Conservation (phyloP, 768 basidiomycete genomes). For the Filobasidium wieringae region DNA sequence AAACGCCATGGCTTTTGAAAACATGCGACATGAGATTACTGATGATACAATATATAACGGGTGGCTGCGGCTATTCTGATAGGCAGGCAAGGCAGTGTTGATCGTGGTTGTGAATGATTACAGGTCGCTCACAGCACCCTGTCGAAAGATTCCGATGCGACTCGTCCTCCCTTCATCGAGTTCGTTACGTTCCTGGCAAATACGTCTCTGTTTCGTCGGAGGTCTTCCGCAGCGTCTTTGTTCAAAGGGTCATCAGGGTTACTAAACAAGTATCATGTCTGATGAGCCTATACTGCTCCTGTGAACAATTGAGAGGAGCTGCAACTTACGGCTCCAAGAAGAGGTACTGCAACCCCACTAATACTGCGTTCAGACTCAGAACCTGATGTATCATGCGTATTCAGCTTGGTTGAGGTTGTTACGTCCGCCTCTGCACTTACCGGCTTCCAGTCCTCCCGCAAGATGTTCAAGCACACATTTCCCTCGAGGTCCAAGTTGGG, state of each 20-base stretch:
- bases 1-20: too few relatives aligned
- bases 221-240: slow-evolving; percentile 94
- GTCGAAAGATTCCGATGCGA: slow-evolving; percentile 71
- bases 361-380: slow-evolving; percentile 89
- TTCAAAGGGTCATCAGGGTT: slow-evolving; percentile 98
- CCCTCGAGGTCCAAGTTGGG: slow-evolving; percentile 97
- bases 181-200: slow-evolving; percentile 75
- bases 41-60: too few relatives aligned
- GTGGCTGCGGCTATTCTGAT: too few relatives aligned
- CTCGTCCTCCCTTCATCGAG: slow-evolving; percentile 67
- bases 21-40: too few relatives aligned
- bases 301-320: too few relatives aligned
- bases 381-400: slow-evolving; percentile 40
- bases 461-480: slow-evolving; percentile 94
- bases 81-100: too few relatives aligned
- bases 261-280: slow-evolving; percentile 14
- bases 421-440: slow-evolving; percentile 33
- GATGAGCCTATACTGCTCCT: too few relatives aligned
- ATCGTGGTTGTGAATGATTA: too few relatives aligned
- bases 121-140: too few relatives aligned
- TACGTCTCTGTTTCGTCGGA: slow-evolving; percentile 72
- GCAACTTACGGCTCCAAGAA: slow-evolving; percentile 72
- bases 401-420: background rate
- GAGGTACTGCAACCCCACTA: slow-evolving; percentile 95
- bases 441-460: slow-evolving; percentile 99